Conservation (phyloP, 306 rosid genomes). For the Vigna angularis region DNA sequence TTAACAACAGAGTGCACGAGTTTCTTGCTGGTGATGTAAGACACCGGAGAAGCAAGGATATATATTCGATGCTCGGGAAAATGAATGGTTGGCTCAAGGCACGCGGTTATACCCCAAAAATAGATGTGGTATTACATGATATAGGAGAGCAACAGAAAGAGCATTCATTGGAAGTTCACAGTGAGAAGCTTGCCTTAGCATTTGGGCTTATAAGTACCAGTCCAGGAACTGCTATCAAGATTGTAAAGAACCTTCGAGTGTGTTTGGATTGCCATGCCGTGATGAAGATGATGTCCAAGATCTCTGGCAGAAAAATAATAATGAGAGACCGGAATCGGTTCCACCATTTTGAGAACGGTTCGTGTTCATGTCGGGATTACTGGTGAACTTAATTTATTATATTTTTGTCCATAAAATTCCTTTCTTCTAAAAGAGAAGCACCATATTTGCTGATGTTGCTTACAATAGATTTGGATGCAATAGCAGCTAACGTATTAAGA, state of each 20-base stretch:
- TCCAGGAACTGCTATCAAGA: conserved; percentile 67
- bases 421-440: not conserved
- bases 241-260: conserved; percentile 80
- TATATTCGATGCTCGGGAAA: conserved; percentile 70
- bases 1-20: conserved; percentile 72
- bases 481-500: not conserved
- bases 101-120: conserved; percentile 66
- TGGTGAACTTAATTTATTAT: conserved; percentile 55
- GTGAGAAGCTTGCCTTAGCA: conserved; percentile 87
- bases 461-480: not conserved
- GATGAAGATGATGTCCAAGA: conserved; percentile 72
- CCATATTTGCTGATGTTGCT: not conserved
- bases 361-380: conserved; percentile 79
- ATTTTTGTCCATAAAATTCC: not conserved
- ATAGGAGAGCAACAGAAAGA: conserved; percentile 70
- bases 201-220: conserved; percentile 79
- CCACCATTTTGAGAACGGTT: conserved; percentile 80
- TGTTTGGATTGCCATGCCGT: conserved; percentile 82
- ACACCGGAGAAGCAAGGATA: conserved; percentile 69
- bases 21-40: conserved; percentile 79
- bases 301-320: conserved; percentile 66
- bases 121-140: conserved; percentile 72
- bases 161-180: conserved; percentile 76
- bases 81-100: conserved; percentile 70
- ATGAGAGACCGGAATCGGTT: conserved; percentile 83